Percentiles rank a stretch among this genome's conserved stretches.
Conservation (phyloP, 2,329 filamentous ascomycete species). For the Diaporthe aspalathi region DNA sequence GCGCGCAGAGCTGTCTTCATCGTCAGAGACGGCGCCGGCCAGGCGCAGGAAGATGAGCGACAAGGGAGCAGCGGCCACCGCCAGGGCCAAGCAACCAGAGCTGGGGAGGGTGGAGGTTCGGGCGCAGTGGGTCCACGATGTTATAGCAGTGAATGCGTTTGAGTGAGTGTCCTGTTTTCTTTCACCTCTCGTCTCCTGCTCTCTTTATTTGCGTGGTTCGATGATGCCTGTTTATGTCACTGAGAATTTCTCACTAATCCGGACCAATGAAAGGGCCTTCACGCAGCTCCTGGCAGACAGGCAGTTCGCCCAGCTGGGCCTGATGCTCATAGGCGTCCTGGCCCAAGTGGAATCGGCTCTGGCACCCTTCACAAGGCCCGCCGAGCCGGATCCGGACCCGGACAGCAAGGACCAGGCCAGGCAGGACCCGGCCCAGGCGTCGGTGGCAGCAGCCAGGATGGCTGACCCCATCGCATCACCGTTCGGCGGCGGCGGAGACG, state of each 20-base stretch:
- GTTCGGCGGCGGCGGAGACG: background rate
- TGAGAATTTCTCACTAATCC: background rate
- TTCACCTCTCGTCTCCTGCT: too few relatives aligned
- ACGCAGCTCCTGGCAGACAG: conserved; percentile 77
- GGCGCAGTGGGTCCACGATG: conserved; percentile 54
- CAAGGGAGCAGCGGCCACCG: background rate
- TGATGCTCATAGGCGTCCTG: conserved; percentile 74
- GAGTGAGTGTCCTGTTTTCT: conserved; percentile 55
- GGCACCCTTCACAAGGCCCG: conserved; percentile 47
- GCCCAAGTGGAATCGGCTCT: conserved; percentile 66
- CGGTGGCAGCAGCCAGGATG: background rate
- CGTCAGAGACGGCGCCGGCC: conserved; percentile 31
- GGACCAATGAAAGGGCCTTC: conserved; percentile 64
- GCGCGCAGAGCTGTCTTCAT: conserved; percentile 29
- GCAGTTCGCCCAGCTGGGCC: conserved; percentile 78
- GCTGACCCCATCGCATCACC: background rate
- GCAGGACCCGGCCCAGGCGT: conserved; percentile 44
- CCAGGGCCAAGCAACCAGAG: conserved; percentile 22
- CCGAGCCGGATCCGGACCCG: conserved; percentile 17
- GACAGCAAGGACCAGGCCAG: conserved; percentile 20
- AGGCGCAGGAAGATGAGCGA: conserved; percentile 34
- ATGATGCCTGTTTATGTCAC: background rate
- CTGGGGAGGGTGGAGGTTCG: conserved; percentile 40
- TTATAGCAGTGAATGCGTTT: conserved; percentile 56
- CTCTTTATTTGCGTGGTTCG: too few relatives aligned